These are phyloP conservation scores for Phytopythium chamaehyphon DNA, from an alignment of 352 stramenopile genomes.

Conservation along the genomic window DNA sequence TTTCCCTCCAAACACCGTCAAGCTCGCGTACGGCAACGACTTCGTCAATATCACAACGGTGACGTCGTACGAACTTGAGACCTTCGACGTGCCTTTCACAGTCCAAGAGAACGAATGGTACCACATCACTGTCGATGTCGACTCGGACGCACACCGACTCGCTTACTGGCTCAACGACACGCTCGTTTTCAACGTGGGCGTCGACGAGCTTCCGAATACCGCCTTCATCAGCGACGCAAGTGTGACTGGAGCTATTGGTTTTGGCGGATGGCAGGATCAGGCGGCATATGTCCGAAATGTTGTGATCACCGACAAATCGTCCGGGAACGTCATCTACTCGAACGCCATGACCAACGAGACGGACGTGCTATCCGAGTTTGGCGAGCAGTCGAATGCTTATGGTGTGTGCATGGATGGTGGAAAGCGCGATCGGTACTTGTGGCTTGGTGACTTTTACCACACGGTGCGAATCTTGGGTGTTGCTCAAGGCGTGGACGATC, in stretches of 20 bases:
- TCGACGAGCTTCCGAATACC: conserved; percentile 8
- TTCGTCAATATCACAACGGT: conserved; percentile 25
- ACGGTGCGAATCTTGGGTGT: conserved; percentile 24
- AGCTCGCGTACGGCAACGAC: conserved; percentile 19
- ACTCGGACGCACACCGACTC: conserved; percentile 37
- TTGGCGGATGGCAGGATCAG: conserved; percentile 20
- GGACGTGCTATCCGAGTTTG: conserved; percentile 16
- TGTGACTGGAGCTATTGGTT: conserved; percentile 13
- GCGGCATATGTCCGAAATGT: conserved; percentile 16
- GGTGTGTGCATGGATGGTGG: conserved; percentile 20
- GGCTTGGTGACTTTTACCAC: conserved; percentile 28
- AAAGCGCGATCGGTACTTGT: conserved; percentile 26
- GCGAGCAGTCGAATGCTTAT: conserved; percentile 21
- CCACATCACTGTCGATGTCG: conserved; percentile 64
- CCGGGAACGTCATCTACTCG: conserved; percentile 9
- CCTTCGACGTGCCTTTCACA: conserved; percentile 41
- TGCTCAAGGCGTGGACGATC: conserved; percentile 16
- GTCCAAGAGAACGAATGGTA: conserved; percentile 71
- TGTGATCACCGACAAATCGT: conserved; percentile 7
- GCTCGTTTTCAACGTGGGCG: conserved; percentile 22
- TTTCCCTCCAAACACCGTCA: conserved; percentile 22
- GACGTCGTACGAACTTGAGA: conserved; percentile 18
- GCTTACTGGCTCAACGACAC: conserved; percentile 16
- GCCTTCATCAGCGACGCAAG: conserved; percentile 1
- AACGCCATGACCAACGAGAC: conserved; percentile 21